These are phyloP conservation scores for Aspergillus indologenus DNA, from an alignment of 495 filamentous ascomycete genomes.

Conservation along the genomic window DNA sequence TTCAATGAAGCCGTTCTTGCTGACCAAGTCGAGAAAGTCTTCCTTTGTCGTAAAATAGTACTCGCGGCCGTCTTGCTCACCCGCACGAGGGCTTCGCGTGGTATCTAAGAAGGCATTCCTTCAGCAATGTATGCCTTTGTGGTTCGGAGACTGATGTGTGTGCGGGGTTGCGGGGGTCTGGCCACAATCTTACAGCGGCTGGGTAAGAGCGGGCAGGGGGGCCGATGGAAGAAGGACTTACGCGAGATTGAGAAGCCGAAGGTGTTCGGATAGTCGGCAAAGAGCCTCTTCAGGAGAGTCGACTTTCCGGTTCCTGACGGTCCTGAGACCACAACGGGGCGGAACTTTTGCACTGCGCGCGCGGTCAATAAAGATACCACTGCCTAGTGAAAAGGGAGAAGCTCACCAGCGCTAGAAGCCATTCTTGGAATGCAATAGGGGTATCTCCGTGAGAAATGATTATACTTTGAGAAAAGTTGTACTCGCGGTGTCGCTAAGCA, in stretches of 20 bases:
- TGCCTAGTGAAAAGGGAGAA: background rate
- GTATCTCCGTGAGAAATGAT: background rate
- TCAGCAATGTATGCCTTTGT: background rate
- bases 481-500: conserved; percentile 15
- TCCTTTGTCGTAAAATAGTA: conserved; percentile 78
- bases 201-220: too few species aligned
- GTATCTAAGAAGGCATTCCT: conserved; percentile 50
- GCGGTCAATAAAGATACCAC: conserved; percentile 1
- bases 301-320: conserved; percentile 86
- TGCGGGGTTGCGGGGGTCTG: too few species aligned
- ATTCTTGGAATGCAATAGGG: conserved; percentile 21
- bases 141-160: too few species aligned
- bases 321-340: conserved; percentile 82
- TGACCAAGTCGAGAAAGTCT: conserved; percentile 65
- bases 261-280: conserved; percentile 62
- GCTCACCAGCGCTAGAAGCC: conserved; percentile 30
- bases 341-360: conserved; percentile 34
- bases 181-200: too few species aligned
- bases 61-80: conserved; percentile 71
- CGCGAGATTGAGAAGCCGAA: conserved; percentile 82
- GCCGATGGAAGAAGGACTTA: conserved; percentile 15
- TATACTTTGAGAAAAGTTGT: conserved; percentile 7
- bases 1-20: conserved; percentile 77
- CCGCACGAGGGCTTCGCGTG: conserved; percentile 70
- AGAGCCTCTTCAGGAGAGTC: conserved; percentile 75